Evolutionary conservation across 768 basidiomycete genomes (phyloP).

Genomic region (Phlebiopsis flavidoalba): DNA sequence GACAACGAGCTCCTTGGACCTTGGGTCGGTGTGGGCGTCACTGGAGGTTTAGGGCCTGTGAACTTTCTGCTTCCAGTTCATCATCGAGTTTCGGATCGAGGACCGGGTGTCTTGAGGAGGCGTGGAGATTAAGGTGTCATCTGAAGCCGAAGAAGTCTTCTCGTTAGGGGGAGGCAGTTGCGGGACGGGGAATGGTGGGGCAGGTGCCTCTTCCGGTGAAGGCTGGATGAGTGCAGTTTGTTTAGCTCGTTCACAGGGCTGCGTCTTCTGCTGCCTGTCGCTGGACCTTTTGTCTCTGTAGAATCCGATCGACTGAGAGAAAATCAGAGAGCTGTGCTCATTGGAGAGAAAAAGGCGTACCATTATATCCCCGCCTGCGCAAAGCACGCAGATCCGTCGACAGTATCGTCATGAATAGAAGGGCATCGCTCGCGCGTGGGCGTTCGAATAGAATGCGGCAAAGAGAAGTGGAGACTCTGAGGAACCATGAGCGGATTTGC

Average conservation of each 20-base stretch:
- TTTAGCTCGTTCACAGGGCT: conserved; percentile 32
- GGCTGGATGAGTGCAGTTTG: conserved; percentile 19
- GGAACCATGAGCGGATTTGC: not conserved
- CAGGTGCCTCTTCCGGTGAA: not conserved
- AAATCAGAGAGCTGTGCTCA: not conserved
- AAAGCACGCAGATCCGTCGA: conserved; percentile 84
- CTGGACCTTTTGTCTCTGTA: conserved; percentile 77
- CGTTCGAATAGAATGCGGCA: conserved; percentile 75
- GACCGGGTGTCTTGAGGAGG: not conserved
- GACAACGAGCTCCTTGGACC: not conserved
- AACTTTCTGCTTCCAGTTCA: conserved; percentile 5
- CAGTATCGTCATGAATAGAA: conserved; percentile 90
- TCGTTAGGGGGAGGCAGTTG: not conserved
- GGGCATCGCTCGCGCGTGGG: conserved; percentile 78
- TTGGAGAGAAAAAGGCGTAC: conserved; percentile 31
- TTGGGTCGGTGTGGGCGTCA: not conserved
- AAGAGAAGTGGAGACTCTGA: conserved; percentile 78
- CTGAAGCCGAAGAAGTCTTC: not conserved
- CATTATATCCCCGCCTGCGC: conserved; percentile 81
- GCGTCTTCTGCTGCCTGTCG: conserved; percentile 48
- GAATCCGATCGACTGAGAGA: conserved; percentile 76
- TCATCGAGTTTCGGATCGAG: not conserved
- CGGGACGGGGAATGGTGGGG: not conserved
- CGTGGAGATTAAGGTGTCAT: not conserved
- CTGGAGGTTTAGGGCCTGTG: not conserved